Evolutionary conservation across 148 eudicot species (phyloP), one percentile per base, ranked within the genome.

Genomic region (Limonium bicolor): DNA sequence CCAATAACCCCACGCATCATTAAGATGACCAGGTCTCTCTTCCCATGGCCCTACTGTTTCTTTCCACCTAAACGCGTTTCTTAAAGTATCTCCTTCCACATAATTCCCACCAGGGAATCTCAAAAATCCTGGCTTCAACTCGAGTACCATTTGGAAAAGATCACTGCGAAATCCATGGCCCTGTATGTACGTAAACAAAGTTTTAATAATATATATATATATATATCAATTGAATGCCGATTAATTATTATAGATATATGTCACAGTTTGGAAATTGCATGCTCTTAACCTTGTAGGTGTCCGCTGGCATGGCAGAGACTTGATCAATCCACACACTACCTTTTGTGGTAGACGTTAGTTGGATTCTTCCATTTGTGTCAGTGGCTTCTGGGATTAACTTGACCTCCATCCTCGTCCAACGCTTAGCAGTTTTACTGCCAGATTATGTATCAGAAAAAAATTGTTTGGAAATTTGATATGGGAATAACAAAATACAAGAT

Each of bases 61-160:
- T 64, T 76, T 77, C 97, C 97, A 88, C 11, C 82, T 70, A 55
- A 77, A 72, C 41, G 97, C 94, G 57, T 88, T 76, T 41, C 61
- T 58, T 28, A 84, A 49, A 64, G 67, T 48, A 23, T 59, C 75
- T 33, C 97, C 97, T 71, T 88, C 92, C 41, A 84, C 92, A 54
- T 72, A 88, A 54, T 75, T 73, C 21, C 97, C 94, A 64, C 97
- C 97, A 42, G 97, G 97, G 63, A 90, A 90, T 71, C 99, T 78
- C 52, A 90, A 31, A 50, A 90, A 90, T 43, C 76, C 56, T 6
- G 99, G 99, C 49, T 79, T 80, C 63, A 90, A 51, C 63, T 54
- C 74, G 42, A 69, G 76, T 49, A 90, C 71, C 88, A 84, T 77
- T 53, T 73, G 49, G 64, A 62, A 60, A 51, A 90, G 93, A 50